A percentile compares a stretch with the other conserved stretches of the same genome.
Evolutionary conservation across 768 basidiomycete genomes (phyloP).

Genomic region (Collybia nuda): DNA sequence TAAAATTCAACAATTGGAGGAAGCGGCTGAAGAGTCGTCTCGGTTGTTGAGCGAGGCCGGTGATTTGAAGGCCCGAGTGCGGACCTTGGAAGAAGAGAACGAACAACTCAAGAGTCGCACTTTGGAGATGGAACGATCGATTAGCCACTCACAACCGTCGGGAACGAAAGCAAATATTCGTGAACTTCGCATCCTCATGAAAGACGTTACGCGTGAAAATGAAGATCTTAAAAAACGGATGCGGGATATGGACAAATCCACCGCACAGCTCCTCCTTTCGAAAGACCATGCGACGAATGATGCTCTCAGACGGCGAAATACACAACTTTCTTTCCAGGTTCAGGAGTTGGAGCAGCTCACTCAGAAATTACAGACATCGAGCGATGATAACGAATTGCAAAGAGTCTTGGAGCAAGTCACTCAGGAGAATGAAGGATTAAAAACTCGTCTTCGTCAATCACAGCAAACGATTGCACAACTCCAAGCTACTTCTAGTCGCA

Average conservation of each 20-base stretch:
- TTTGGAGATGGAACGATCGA: slow-evolving; percentile 28
- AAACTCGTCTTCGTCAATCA: slow-evolving; percentile 27
- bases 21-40: slow-evolving; percentile 16
- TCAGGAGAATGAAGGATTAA: slow-evolving; percentile 35
- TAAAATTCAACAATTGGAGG: slow-evolving; percentile 17
- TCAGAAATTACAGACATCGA: slow-evolving; percentile 27
- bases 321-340: slow-evolving; percentile 25
- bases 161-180: slow-evolving; percentile 22
- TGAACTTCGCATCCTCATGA: slow-evolving; percentile 35
- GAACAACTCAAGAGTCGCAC: slow-evolving; percentile 25
- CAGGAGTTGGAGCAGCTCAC: slow-evolving; percentile 31
- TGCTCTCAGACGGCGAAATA: slow-evolving; percentile 32
- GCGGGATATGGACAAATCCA: slow-evolving; percentile 33
- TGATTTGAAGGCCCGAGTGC: slow-evolving; percentile 20
- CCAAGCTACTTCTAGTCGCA: slow-evolving; percentile 1
- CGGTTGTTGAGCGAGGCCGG: slow-evolving; percentile 11
- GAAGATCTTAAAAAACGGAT: slow-evolving; percentile 32
- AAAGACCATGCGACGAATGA: slow-evolving; percentile 28
- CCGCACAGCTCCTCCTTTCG: slow-evolving; percentile 32
- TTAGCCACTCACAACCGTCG: slow-evolving; percentile 22
- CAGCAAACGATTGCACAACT: slow-evolving; percentile 1
- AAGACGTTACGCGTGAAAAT: slow-evolving; percentile 40
- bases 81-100: slow-evolving; percentile 26
- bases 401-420: slow-evolving; percentile 24
- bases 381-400: slow-evolving; percentile 22